A percentile compares a stretch with the other conserved stretches of the same genome.
Evolutionary conservation across 305 asterid species (phyloP).

Genomic region (Striga hermonthica): DNA sequence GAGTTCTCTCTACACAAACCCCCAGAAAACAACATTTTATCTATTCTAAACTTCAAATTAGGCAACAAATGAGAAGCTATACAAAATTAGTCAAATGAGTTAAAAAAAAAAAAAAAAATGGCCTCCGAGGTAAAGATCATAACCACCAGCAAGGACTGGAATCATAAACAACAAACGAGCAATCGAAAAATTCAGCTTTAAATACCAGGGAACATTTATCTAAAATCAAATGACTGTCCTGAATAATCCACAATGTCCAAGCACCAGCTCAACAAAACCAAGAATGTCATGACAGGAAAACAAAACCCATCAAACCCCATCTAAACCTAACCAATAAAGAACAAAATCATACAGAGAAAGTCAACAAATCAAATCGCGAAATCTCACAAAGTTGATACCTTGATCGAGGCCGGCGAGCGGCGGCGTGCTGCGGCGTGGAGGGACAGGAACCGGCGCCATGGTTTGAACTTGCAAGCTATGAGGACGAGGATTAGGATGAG

Average conservation of each 20-base stretch:
- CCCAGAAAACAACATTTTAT: constrained; percentile 3
- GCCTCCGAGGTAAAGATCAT: constrained; percentile 2
- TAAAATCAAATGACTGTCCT: neutral
- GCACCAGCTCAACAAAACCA: constrained; percentile 22
- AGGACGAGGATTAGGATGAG: constrained; percentile 58
- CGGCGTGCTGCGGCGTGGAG: constrained; percentile 42
- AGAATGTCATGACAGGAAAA: neutral
- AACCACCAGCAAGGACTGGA: constrained; percentile 13
- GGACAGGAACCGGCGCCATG: constrained; percentile 68
- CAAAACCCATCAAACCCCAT: constrained; percentile 25
- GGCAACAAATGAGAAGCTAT: constrained; percentile 16
- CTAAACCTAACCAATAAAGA: constrained; percentile 22
- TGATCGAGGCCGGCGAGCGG: constrained; percentile 52
- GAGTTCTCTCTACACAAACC: constrained; percentile 10
- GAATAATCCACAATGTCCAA: constrained; percentile 7
- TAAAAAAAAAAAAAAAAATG: constrained; percentile 14
- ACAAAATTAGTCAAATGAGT: constrained; percentile 27
- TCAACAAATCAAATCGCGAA: constrained; percentile 29
- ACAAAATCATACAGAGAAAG: neutral
- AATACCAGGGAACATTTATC: constrained; percentile 21
- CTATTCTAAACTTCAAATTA: constrained; percentile 26
- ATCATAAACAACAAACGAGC: constrained; percentile 24
- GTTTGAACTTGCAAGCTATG: constrained; percentile 76
- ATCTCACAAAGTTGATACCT: constrained; percentile 41
- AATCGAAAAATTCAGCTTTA: constrained; percentile 23